Percentiles rank a stretch among this genome's conserved stretches.
Evolutionary conservation across 768 basidiomycete genomes (phyloP).

Genomic region (Leucocoprinus birnbaumii): DNA sequence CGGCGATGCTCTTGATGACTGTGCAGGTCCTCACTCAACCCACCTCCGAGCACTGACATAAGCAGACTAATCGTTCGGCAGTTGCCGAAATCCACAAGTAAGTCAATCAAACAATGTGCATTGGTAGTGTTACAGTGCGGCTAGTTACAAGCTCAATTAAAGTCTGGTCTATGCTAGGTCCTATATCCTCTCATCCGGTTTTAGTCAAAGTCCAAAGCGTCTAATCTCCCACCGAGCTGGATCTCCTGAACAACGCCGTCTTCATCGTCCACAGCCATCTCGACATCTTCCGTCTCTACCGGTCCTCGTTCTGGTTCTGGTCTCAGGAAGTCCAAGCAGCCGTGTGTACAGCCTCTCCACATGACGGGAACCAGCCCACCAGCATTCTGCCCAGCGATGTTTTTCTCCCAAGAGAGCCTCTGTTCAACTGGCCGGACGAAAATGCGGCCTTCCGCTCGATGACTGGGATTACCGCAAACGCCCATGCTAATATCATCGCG

Average conservation of each 20-base stretch:
- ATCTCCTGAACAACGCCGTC: constrained; percentile 20
- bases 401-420: constrained; percentile 62
- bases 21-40: constrained; percentile 24
- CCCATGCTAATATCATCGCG: constrained; percentile 35
- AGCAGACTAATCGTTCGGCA: background rate
- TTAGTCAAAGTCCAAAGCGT: constrained; percentile 10
- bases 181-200: too few relatives aligned
- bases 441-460: constrained; percentile 26
- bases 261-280: constrained; percentile 7
- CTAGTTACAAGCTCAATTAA: background rate
- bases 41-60: constrained; percentile 6
- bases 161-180: background rate
- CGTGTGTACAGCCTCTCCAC: constrained; percentile 67
- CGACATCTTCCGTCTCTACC: constrained; percentile 15
- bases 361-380: constrained; percentile 54
- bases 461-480: constrained; percentile 47
- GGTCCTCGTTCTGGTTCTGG: constrained; percentile 1
- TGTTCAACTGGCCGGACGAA: constrained; percentile 61
- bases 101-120: background rate
- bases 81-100: background rate
- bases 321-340: constrained; percentile 62
- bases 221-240: constrained; percentile 15
- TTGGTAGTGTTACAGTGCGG: constrained; percentile 6
- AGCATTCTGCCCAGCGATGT: constrained; percentile 47
- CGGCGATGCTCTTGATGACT: constrained; percentile 16